These are phyloP conservation scores for Cordyceps cicadae DNA, from an alignment of 2,329 filamentous ascomycete genomes.

Conservation along the genomic window DNA sequence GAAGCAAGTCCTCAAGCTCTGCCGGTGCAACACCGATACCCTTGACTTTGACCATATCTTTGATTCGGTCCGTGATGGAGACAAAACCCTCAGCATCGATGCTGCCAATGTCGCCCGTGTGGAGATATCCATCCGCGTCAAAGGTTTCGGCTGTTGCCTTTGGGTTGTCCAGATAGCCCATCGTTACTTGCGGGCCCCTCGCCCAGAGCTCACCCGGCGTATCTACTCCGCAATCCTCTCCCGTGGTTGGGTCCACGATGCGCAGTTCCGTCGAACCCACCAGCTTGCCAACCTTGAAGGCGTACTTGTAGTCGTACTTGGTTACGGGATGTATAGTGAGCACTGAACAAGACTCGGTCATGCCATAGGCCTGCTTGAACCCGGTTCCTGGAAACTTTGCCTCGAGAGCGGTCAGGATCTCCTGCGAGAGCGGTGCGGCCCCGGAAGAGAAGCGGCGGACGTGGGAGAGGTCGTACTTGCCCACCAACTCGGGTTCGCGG, in stretches of 20 bases:
- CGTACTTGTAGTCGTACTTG: conserved; percentile 49
- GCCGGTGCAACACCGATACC: conserved; percentile 55
- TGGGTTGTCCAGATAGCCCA: conserved; percentile 40
- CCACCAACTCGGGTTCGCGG: conserved; percentile 40
- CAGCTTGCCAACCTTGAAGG: conserved; percentile 45
- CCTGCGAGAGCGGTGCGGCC: conserved; percentile 48
- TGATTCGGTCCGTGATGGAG: conserved; percentile 53
- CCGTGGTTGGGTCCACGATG: conserved; percentile 43
- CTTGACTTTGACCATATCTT: conserved; percentile 62
- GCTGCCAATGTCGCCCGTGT: conserved; percentile 50
- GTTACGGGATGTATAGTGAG: conserved; percentile 53
- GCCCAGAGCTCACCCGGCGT: conserved; percentile 43
- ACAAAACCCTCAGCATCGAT: conserved; percentile 49
- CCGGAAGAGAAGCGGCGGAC: conserved; percentile 50
- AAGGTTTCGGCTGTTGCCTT: conserved; percentile 39
- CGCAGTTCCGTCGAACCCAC: conserved; percentile 53
- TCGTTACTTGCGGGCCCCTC: conserved; percentile 32
- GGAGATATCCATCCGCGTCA: conserved; percentile 46
- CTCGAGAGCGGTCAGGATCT: conserved; percentile 49
- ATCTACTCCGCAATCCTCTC: conserved; percentile 38
- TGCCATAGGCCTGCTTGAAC: conserved; percentile 56
- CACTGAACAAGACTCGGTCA: conserved; percentile 58
- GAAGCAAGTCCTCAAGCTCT: conserved; percentile 54
- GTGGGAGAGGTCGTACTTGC: conserved; percentile 47
- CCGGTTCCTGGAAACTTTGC: conserved; percentile 50